Evolutionary conservation across 148 eudicot species (phyloP), one percentile per base, ranked within the genome.

Genomic region (Camellia lanceoleosa): DNA sequence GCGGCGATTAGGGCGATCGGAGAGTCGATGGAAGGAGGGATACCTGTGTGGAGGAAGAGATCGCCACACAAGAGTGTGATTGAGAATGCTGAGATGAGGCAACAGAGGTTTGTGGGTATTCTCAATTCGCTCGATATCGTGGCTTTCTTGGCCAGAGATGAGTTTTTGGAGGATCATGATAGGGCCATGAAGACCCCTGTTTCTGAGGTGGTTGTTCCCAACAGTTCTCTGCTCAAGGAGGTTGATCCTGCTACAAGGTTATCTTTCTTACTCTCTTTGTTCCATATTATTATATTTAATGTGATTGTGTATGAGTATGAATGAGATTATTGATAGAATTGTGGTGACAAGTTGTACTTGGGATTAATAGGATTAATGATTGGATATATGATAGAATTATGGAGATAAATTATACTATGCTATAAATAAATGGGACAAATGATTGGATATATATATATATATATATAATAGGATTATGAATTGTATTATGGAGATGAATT

Each of bases 221-320:
- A 93, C 54, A 86, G 82, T 81, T 88, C 97, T 15, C 84, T 92
- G 30, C 93, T 95, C 63, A 95, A 85, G 84, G 91, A 88, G 81
- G 97, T 93, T 52, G 97, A 93, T 93, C 97, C 99, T 83, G 99
- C 90, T 13, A 95, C 99, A 59, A 92, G 99, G 98, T 95, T 86
- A 19, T 87, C 44, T 66, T 58, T 59, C 12, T n/a, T n/a, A 7
- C 68, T 64, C 11, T 64, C 42, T 74, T 38, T 56, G 15, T 61
- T 11, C 18, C 38, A 30, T 30, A 30, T 30, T 30, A 30, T 30
- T 30, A 30, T 30, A 1, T 30, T 30, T 30, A 30, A 30, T 1
- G 38, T 30, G 38, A 30, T 30, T 30, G 1, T 30, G 38, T 30
- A 30, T 30, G 38, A 30, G 38, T 30, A 30, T 30, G 38, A 30